Evolutionary conservation across 495 filamentous ascomycete genomes (phyloP), one percentile per base, ranked within the genome.

Genomic region (Chaetomium tenue): DNA sequence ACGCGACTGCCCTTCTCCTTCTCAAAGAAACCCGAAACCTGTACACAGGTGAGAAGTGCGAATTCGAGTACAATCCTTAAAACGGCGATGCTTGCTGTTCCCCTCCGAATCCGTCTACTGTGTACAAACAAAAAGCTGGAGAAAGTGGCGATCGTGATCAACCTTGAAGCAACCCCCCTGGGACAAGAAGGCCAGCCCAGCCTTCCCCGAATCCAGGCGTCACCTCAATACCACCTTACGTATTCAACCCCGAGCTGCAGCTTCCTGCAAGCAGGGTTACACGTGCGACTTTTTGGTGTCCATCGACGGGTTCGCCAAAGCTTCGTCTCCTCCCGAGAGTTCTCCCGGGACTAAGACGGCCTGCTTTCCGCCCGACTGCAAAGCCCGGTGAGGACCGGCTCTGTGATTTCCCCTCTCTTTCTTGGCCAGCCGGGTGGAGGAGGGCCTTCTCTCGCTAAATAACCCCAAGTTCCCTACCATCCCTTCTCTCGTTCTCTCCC

Each of bases 271-370:
- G 48, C 33, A 61, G 33, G 20, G 58, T 57, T 58, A 22, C 40
- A 37, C 40, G 20, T 50, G 46, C 51, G 22, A 50, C 20, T 60
- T 39, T 46, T 46, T 44, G 54, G 18, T 25, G 26, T 37, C 16
- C 15, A 11, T 50, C 46, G 20, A 20, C 15, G 48, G 15, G 60
- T 39, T 47, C 28, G 33, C 60, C 15, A 55, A 15, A 56, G 53
- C 30, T 50, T 50, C 52, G 18, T 57, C 30, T 58, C 58, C 62
- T 55, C 66, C 66, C 53, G 63, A 68, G 63, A 68, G 59, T 57
- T 52, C 30, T 52, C 47, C 13, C 57, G 58, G 66, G 60, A 13
- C 63, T n/a, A 53, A 30, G 26, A 53, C 51, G 26, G 25, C 11
- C 15, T 25, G n/a, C 65, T 50, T 54, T 64, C 66, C 58, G 60